phyloP scores from a whole-genome alignment of 1,284 basidiomycete genomes.

The Melampsora larici-populina region DNA sequence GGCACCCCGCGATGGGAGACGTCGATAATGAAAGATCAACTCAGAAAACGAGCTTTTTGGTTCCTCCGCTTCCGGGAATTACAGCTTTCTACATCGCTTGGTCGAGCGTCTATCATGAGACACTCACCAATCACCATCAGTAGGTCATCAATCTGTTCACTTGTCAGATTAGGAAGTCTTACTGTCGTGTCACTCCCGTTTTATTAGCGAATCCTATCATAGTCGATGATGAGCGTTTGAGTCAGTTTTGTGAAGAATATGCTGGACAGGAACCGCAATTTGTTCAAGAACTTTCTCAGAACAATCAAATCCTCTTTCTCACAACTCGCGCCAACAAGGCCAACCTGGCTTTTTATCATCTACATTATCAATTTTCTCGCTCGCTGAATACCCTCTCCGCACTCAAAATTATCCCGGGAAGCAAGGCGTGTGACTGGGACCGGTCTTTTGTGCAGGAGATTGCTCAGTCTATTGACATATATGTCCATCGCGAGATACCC shows the following conservation, averaged over 20 bases:
- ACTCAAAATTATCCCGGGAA: neutral
- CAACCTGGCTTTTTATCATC: neutral
- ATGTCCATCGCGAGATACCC: neutral
- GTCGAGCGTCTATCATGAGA: constrained; percentile 9
- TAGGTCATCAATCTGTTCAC: neutral
- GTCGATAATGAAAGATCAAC: constrained; percentile 36
- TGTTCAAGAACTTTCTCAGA: neutral
- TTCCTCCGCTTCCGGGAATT: constrained; percentile 9
- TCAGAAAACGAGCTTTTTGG: constrained; percentile 28
- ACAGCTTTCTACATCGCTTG: constrained; percentile 15
- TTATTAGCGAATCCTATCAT: constrained; percentile 8
- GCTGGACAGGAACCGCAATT: neutral
- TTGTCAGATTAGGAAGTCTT: neutral
- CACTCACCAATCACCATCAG: neutral
- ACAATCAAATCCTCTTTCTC: neutral
- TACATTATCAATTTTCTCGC: neutral
- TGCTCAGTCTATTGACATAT: neutral
- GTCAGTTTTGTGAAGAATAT: constrained; percentile 10
- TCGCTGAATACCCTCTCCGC: constrained; percentile 1
- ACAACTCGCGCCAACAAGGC: neutral
- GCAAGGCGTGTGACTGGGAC: constrained; percentile 7
- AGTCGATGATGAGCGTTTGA: constrained; percentile 15
- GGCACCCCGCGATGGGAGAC: constrained; percentile 22
- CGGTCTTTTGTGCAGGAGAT: constrained; percentile 7
- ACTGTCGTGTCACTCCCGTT: neutral